Evolutionary conservation across 164 flowering plant species (phyloP).

Genomic region (Litsea cubeba): DNA sequence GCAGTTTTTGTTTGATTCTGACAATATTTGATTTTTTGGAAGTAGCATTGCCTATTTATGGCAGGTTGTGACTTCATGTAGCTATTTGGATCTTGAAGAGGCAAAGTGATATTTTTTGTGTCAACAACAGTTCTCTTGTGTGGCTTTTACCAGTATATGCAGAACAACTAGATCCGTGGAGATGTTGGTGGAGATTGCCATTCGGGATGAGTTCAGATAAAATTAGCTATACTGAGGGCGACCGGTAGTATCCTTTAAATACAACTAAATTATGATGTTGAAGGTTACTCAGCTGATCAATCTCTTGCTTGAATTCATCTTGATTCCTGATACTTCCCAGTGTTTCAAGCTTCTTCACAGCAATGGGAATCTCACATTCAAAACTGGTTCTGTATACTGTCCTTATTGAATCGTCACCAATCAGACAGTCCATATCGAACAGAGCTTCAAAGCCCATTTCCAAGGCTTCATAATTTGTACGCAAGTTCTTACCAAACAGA

Average conservation of each 20-base stretch:
- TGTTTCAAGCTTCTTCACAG: constrained; percentile 92
- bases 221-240: constrained; percentile 75
- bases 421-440: constrained; percentile 75
- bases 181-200: constrained; percentile 76
- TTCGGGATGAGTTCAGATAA: constrained; percentile 73
- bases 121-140: constrained; percentile 39
- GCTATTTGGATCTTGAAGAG: too few species aligned
- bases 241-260: constrained; percentile 92
- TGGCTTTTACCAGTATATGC: constrained; percentile 62
- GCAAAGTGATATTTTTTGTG: too few species aligned
- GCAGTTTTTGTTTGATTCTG: too few species aligned
- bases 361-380: constrained; percentile 82
- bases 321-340: constrained; percentile 79
- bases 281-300: constrained; percentile 63
- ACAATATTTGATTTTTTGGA: too few species aligned
- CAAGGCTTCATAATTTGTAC: constrained; percentile 95
- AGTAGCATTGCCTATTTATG: too few species aligned
- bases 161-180: constrained; percentile 50
- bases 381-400: constrained; percentile 75
- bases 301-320: constrained; percentile 92
- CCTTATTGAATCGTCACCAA: constrained; percentile 86
- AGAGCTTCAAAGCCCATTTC: constrained; percentile 91
- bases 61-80: too few species aligned
- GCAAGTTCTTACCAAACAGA: constrained; percentile 85
- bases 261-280: constrained; percentile 71